Base-by-base conservation (phyloP, 164 flowering plant species). In the Macadamia tetraphylla region DNA sequence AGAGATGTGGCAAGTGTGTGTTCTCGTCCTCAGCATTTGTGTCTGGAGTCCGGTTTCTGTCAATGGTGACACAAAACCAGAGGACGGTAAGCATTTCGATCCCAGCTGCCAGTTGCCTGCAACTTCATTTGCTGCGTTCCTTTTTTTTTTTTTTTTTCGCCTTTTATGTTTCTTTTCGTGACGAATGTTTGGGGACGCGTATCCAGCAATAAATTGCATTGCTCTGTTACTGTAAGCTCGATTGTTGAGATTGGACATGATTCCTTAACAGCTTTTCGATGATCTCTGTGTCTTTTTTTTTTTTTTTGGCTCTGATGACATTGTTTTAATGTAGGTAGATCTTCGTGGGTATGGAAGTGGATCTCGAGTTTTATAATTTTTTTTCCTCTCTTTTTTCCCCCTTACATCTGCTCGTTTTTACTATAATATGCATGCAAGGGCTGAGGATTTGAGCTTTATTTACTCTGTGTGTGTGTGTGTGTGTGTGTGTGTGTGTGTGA, bases 21-120 rank as follows among this genome's bases (percentile, higher is more conserved):
- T 72, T 59, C 6, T 80, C 63, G 3, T 78, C 35, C 32, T 52
- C 66, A 82, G 81, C 84, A 73, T 84, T 76, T 66, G 69, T 17
- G 64, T 63, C 17, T 76, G 66, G 67, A 62, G 30, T 29, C 76
- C 76, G 17, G 70, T 55, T 35, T 80, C 59, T 57, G 72, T 75
- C 64, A 70, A 80, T 78, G 86, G 79, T 29, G 81, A 64, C 64
- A 84, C 90, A 74, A 81, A 84, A 80, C 81, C 72, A 70, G 48
- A 59, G 9, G 86, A 86, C 62, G 83, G 90, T 86, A 29, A 73
- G 82, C 61, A 17, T 29, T 67, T 29, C 57, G 18, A 52, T 52
- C 57, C 53, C 15, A 10, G 11, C 53, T 49, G 10, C 17, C 5
- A 52, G 18, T n/a, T 46, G 51, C 51, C 51, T 46, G 51, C 57